Evolutionary conservation across 805 yeast genomes (phyloP), one percentile per base, ranked within the genome.

Genomic region (Pachysolen tannophilus): DNA sequence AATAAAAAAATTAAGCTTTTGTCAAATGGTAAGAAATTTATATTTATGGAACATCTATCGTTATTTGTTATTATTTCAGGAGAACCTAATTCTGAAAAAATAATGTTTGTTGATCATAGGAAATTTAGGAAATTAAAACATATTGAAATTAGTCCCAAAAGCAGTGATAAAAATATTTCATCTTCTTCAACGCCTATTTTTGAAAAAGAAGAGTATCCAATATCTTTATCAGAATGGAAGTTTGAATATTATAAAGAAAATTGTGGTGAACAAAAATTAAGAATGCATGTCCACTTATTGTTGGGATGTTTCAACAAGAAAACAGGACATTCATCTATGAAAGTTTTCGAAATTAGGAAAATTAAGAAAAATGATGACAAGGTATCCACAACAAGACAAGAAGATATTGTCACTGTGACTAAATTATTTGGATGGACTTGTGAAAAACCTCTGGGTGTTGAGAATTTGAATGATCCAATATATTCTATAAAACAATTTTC

Each of bases 191-290:
- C 8, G 16, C 8, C 13, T 8, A 24, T 48, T 3, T 30, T 53
- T n/a, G 35, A 30, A 6, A 37, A 39, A 0, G 43, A 46, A 5
- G 63, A 57, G 29, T 47, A 34, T 4, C 61, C 64, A 1, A 26
- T 50, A 7, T 44, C 54, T 6, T 19, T 63, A 3, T 42, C 53
- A n/a, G 55, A 53, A 32, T 63, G 67, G 69, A 44, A 47, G 11
- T 45, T 61, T 3, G 35, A 30, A 29, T 32, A 32, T 20, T 17
- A 13, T 9, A 30, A 31, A 17, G 35, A 31, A n/a, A 1, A 39
- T 41, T 2, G 20, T 28, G 13, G n/a, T 25, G 17, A 26, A 24
- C 23, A 20, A 46, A 42, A 38, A 35, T 46, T 11, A 20, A 46
- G 51, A 33, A 44, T 38, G 6, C 55, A 48, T 29, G 39, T 45